phyloP scores from a whole-genome alignment of 176 grass and related monocot species.

The Ensete ventricosum region DNA sequence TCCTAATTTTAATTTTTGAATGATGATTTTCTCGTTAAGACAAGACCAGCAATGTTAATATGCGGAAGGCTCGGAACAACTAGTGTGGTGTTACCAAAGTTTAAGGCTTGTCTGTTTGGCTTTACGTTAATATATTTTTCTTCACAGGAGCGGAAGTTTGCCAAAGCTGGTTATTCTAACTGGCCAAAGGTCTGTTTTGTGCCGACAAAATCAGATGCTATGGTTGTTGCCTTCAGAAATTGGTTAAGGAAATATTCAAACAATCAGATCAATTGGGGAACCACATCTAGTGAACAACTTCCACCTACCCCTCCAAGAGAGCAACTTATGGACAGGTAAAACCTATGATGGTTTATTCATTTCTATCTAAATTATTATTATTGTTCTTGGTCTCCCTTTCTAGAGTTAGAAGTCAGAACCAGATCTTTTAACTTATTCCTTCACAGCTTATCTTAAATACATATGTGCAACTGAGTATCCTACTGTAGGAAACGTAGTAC shows the following conservation, averaged over 20 bases:
- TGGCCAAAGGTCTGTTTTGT: conserved; percentile 69
- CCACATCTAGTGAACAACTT: conserved; percentile 19
- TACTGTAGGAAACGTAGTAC: no score
- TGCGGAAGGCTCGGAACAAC: neutral
- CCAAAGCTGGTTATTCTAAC: conserved; percentile 32
- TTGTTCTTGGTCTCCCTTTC: no score
- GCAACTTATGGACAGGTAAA: conserved; percentile 68
- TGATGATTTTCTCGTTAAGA: neutral
- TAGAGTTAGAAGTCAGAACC: no score
- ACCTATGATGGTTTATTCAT: neutral
- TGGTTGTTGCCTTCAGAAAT: conserved; percentile 75
- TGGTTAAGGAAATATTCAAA: conserved; percentile 78
- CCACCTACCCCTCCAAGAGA: conserved; percentile 55
- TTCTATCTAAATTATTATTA: no score
- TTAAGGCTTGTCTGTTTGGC: neutral
- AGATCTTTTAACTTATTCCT: no score
- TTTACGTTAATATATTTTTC: neutral
- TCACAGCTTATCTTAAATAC: no score
- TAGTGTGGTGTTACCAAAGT: neutral
- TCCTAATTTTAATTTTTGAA: neutral
- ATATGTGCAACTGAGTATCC: no score
- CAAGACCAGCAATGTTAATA: neutral
- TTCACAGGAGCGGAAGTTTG: conserved; percentile 59
- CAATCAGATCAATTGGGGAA: conserved; percentile 49
- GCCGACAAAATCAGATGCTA: conserved; percentile 63